phyloP scores from a whole-genome alignment of 768 basidiomycete species.

The Phanerochaete sordida region DNA sequence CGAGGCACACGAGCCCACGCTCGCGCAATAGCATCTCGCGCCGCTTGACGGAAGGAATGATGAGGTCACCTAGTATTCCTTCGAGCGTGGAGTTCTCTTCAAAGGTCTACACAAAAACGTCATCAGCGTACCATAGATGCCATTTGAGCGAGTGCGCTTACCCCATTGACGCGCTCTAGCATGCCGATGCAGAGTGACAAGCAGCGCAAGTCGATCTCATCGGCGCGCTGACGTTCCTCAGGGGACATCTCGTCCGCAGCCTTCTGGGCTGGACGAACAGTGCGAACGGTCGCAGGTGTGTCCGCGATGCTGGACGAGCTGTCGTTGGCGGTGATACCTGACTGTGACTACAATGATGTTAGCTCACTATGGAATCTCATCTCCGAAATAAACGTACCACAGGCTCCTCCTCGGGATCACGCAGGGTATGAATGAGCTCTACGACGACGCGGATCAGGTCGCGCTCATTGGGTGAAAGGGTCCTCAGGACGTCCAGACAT shows the following conservation, averaged over 20 bases:
- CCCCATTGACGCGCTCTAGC: constrained; percentile 83
- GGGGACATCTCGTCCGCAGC: constrained; percentile 43
- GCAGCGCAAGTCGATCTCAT: constrained; percentile 71
- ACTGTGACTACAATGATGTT: constrained; percentile 10
- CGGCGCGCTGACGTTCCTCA: constrained; percentile 55
- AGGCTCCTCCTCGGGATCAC: constrained; percentile 45
- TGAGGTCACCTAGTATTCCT: constrained; percentile 72
- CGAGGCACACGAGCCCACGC: constrained; percentile 75
- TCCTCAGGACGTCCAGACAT: constrained; percentile 81
- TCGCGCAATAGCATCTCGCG: constrained; percentile 82
- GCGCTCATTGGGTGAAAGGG: constrained; percentile 67
- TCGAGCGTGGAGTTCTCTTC: constrained; percentile 70
- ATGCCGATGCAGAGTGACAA: constrained; percentile 75
- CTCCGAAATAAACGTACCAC: constrained; percentile 16
- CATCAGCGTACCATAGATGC: constrained; percentile 16
- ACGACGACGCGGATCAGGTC: constrained; percentile 88
- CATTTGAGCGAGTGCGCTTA: constrained; percentile 33
- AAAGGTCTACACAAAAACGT: constrained; percentile 35
- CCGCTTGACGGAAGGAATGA: constrained; percentile 85
- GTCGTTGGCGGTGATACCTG: constrained; percentile 27
- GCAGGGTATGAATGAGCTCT: constrained; percentile 79
- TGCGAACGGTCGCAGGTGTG: constrained; percentile 23
- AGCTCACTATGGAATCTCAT: background rate
- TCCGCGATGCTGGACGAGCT: constrained; percentile 31
- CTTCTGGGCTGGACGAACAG: constrained; percentile 27